These are phyloP conservation scores for Spirogloea muscicola DNA, from an alignment of 139 green algal species.

Conservation along the genomic window DNA sequence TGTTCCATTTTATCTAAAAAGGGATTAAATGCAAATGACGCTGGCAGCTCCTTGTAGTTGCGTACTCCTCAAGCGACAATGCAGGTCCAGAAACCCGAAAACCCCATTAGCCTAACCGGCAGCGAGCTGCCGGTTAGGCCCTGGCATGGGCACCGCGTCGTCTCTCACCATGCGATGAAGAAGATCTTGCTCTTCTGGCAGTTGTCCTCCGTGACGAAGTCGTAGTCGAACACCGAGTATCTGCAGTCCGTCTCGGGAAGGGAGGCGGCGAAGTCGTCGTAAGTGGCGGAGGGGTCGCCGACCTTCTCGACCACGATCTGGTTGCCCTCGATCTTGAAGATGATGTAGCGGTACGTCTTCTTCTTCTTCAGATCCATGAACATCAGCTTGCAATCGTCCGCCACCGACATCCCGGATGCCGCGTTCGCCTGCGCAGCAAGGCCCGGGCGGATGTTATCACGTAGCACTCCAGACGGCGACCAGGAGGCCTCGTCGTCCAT, in stretches of 20 bases:
- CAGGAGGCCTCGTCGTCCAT: no score
- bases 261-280: conserved; percentile 24
- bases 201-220: conserved; percentile 43
- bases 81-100: no score
- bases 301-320: conserved; percentile 29
- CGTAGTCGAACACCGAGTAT: conserved; percentile 45
- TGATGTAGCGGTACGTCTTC: conserved; percentile 40
- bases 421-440: conserved; percentile 36
- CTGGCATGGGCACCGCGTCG: no score
- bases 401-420: conserved; percentile 30
- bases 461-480: no score
- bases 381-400: conserved; percentile 24
- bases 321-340: conserved; percentile 45
- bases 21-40: no score
- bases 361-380: conserved; percentile 42
- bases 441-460: no score
- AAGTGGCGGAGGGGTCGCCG: conserved; percentile 9
- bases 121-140: no score
- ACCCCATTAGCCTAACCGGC: no score
- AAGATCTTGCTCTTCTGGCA: conserved; percentile 49
- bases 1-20: no score
- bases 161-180: conserved; percentile 43
- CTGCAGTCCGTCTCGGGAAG: conserved; percentile 37
- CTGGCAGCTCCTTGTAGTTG: no score
- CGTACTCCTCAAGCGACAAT: no score